Percentiles rank a stretch among this genome's conserved stretches.
Evolutionary conservation across 2,329 filamentous ascomycete species (phyloP).

Genomic region (Diaporthe citri): DNA sequence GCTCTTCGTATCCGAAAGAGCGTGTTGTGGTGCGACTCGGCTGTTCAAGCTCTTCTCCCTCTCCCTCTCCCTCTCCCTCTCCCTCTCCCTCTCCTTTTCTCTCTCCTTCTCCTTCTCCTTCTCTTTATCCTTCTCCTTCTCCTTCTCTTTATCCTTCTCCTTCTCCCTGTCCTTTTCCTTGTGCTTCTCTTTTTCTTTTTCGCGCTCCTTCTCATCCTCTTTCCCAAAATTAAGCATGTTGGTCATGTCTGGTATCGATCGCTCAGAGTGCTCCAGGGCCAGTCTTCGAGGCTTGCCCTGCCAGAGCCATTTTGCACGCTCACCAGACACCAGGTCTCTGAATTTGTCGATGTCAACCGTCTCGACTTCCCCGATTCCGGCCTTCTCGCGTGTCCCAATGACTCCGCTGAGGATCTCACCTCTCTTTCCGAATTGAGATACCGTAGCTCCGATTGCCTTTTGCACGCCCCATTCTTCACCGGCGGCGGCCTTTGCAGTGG

Average conservation of each 20-base stretch:
- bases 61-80: conserved; percentile 26
- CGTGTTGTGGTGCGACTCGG: conserved; percentile 59
- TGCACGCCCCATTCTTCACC: conserved; percentile 94
- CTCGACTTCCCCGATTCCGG: conserved; percentile 91
- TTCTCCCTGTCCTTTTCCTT: conserved; percentile 34
- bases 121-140: conserved; percentile 32
- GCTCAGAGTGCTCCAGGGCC: conserved; percentile 59
- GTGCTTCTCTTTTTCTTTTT: conserved; percentile 36
- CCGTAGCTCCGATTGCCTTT: conserved; percentile 93
- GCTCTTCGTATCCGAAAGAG: conserved; percentile 65
- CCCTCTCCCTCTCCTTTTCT: conserved; percentile 32
- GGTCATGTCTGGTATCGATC: conserved; percentile 58
- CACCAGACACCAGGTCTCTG: conserved; percentile 81
- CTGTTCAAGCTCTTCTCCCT: conserved; percentile 18
- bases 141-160: conserved; percentile 32
- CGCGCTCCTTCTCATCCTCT: conserved; percentile 60
- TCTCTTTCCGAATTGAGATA: conserved; percentile 92
- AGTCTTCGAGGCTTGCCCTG: conserved; percentile 85
- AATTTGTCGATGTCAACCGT: conserved; percentile 91
- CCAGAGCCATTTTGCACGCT: conserved; percentile 94
- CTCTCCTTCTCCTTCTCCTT: conserved; percentile 28
- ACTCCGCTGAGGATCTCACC: conserved; percentile 97
- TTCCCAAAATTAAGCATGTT: conserved; percentile 65
- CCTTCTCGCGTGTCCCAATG: conserved; percentile 87
- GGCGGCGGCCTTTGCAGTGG: conserved; percentile 90